Conservation (phyloP, 2,329 filamentous ascomycete genomes). For the Drechmeria coniospora region DNA sequence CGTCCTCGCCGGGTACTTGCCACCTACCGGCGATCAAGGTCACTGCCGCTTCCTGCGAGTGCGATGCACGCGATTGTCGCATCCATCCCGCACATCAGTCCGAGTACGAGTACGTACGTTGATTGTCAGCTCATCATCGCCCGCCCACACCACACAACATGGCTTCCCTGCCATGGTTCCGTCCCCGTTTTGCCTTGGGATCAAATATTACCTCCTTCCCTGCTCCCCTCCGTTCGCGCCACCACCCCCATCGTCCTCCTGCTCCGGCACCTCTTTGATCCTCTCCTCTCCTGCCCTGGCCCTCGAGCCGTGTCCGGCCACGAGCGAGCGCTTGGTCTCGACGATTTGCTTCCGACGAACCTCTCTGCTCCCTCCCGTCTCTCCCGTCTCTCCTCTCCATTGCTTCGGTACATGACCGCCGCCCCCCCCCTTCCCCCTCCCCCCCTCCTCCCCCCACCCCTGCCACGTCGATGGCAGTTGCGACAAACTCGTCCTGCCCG, state of each 20-base stretch:
- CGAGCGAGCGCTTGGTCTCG: slow-evolving; percentile 3
- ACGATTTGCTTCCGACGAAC: not conserved
- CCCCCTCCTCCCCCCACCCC: not conserved
- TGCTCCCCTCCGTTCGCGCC: slow-evolving; percentile 14
- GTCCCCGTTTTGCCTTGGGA: slow-evolving; percentile 15
- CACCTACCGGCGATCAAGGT: too few species aligned
- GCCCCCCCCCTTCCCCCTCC: not conserved
- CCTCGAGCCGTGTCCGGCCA: slow-evolving; percentile 1
- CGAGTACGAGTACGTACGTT: slow-evolving; percentile 9
- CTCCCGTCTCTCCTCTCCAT: not conserved
- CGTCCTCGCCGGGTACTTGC: slow-evolving; percentile 1
- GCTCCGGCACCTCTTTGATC: slow-evolving; percentile 4
- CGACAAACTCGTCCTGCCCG: not conserved
- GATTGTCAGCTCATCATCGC: slow-evolving; percentile 18
- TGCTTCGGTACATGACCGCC: slow-evolving; percentile 2
- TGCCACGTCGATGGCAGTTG: not conserved
- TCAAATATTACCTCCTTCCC: slow-evolving; percentile 18
- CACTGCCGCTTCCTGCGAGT: too few species aligned
- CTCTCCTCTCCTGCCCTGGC: slow-evolving; percentile 4
- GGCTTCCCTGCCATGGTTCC: slow-evolving; percentile 17
- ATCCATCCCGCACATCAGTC: not conserved
- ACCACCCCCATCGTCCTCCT: slow-evolving; percentile 10
- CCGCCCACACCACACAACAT: slow-evolving; percentile 15
- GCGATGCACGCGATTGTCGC: not conserved
- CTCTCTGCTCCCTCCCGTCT: not conserved